Conservation (phyloP, 495 filamentous ascomycete species). For the Aspergillus avenaceus region DNA sequence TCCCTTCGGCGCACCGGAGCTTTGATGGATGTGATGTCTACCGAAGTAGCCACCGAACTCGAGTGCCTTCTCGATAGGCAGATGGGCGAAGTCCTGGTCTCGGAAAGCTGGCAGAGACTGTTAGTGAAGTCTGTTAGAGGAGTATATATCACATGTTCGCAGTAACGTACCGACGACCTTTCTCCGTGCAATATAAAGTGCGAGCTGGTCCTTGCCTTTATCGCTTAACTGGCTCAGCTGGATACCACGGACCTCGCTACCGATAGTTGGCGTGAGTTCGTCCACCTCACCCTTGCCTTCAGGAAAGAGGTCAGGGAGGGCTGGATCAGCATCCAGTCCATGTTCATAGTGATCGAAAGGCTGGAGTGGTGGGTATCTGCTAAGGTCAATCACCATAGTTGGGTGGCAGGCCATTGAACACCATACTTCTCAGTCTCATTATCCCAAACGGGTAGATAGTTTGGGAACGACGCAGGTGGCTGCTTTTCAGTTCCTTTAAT, state of each 20-base stretch:
- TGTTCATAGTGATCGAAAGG: slow-evolving; percentile 46
- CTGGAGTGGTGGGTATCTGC: slow-evolving; percentile 41
- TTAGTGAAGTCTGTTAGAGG: neutral
- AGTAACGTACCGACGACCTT: slow-evolving; percentile 49
- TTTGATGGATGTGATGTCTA: slow-evolving; percentile 59
- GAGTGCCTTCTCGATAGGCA: slow-evolving; percentile 53
- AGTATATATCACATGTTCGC: neutral
- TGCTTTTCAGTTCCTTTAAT: slow-evolving; percentile 42
- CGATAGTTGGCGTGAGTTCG: slow-evolving; percentile 52
- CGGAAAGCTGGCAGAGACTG: slow-evolving; percentile 44
- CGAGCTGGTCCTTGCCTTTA: slow-evolving; percentile 53
- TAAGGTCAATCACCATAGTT: neutral
- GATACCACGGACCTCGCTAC: slow-evolving; percentile 50
- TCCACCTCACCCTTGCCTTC: slow-evolving; percentile 34
- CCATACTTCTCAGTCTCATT: slow-evolving; percentile 42
- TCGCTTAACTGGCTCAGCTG: slow-evolving; percentile 52
- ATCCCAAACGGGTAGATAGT: slow-evolving; percentile 78
- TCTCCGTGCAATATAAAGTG: slow-evolving; percentile 52
- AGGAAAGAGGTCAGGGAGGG: slow-evolving; percentile 49
- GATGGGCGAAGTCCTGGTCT: slow-evolving; percentile 55
- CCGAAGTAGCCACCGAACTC: slow-evolving; percentile 59
- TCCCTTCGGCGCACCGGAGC: slow-evolving; percentile 56
- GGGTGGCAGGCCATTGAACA: neutral
- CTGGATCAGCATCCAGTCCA: slow-evolving; percentile 47
- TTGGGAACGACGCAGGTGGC: slow-evolving; percentile 54